Conservation (phyloP, 1,284 basidiomycete genomes). For the Pyrrhoderma noxium region DNA sequence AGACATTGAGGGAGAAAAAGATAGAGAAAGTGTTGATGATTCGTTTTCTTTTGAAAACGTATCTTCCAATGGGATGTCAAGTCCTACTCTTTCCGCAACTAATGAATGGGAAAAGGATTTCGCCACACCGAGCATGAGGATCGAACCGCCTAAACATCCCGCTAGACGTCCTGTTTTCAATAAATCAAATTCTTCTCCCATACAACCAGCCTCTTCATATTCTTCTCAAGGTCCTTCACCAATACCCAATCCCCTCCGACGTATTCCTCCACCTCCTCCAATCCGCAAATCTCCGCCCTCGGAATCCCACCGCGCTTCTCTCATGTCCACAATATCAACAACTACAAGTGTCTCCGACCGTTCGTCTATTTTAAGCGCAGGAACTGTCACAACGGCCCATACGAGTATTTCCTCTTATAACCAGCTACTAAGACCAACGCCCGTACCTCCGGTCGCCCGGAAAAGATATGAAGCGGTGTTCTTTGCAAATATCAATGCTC, state of each 20-base stretch:
- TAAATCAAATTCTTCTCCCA: constrained; percentile 26
- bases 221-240: constrained; percentile 23
- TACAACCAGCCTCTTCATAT: constrained; percentile 27
- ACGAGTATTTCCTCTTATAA: constrained; percentile 34
- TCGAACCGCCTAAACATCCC: constrained; percentile 48
- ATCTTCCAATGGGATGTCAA: constrained; percentile 26
- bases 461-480: constrained; percentile 64
- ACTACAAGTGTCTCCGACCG: constrained; percentile 46
- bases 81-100: constrained; percentile 22
- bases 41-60: constrained; percentile 57
- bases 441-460: constrained; percentile 54
- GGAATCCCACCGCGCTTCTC: constrained; percentile 24
- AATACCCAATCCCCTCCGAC: background rate
- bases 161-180: constrained; percentile 34
- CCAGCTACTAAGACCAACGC: constrained; percentile 43
- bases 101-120: constrained; percentile 28
- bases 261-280: constrained; percentile 16
- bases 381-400: constrained; percentile 38
- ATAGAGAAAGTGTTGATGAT: constrained; percentile 54
- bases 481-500: constrained; percentile 45
- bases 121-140: constrained; percentile 22
- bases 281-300: constrained; percentile 19
- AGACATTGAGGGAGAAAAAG: constrained; percentile 32
- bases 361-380: constrained; percentile 51
- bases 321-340: constrained; percentile 19